These are phyloP conservation scores for Periconia sp. DNA, from an alignment of 2,329 filamentous ascomycete species.

Conservation along the genomic window DNA sequence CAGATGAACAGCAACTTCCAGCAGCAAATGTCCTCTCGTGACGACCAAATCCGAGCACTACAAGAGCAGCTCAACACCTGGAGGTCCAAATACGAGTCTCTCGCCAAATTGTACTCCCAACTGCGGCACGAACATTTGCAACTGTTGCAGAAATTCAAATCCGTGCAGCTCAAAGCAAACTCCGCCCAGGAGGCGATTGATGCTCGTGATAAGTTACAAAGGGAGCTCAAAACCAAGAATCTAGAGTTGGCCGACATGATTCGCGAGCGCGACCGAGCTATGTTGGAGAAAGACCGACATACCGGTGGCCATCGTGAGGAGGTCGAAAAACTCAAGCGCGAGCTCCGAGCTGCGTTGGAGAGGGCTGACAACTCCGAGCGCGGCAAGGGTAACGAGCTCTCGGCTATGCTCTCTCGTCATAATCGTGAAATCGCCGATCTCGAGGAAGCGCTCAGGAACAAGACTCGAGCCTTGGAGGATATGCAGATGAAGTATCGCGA, in stretches of 20 bases:
- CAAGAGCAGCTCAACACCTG: slow-evolving; percentile 98
- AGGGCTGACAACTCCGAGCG: slow-evolving; percentile 89
- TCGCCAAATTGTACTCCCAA: slow-evolving; percentile 97
- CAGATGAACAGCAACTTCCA: slow-evolving; percentile 82
- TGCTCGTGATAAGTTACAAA: slow-evolving; percentile 88
- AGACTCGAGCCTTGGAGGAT: slow-evolving; percentile 85
- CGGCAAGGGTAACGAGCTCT: slow-evolving; percentile 92
- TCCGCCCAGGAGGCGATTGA: slow-evolving; percentile 98
- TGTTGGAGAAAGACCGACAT: slow-evolving; percentile 90
- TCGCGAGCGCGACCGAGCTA: slow-evolving; percentile 85
- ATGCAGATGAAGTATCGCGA: slow-evolving; percentile 76
- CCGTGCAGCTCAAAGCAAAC: slow-evolving; percentile 91
- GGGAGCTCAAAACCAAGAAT: slow-evolving; percentile 99
- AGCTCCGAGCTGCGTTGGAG: slow-evolving; percentile 88
- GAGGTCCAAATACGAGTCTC: slow-evolving; percentile 93
- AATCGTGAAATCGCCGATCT: slow-evolving; percentile 97
- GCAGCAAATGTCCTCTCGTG: slow-evolving; percentile 84
- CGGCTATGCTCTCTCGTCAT: slow-evolving; percentile 90
- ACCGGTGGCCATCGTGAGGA: slow-evolving; percentile 88
- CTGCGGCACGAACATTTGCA: slow-evolving; percentile 93
- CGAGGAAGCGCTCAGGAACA: slow-evolving; percentile 85
- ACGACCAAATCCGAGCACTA: slow-evolving; percentile 88
- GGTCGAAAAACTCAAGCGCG: slow-evolving; percentile 88
- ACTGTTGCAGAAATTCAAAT: slow-evolving; percentile 93
- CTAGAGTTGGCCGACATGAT: slow-evolving; percentile 99